Conservation (phyloP, 805 yeast genomes). For the Groenewaldozyma salmanticensis region DNA sequence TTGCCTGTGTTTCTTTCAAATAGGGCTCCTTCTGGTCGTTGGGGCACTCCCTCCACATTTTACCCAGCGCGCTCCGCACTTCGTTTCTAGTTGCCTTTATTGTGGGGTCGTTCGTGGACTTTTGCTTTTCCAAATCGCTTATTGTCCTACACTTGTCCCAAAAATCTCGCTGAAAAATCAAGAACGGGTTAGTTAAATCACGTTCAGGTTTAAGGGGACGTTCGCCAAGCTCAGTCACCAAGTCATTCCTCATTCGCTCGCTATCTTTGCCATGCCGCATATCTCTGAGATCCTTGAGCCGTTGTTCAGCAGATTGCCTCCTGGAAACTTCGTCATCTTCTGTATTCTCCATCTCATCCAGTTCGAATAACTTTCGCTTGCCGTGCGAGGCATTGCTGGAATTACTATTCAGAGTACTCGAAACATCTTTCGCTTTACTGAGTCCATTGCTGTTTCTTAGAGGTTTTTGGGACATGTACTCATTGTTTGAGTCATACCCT, state of each 20-base stretch:
- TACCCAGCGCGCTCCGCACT: slow-evolving; percentile 31
- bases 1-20: slow-evolving; percentile 25
- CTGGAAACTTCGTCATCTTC: neutral
- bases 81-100: slow-evolving; percentile 30
- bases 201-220: slow-evolving; percentile 31
- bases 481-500: neutral
- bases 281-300: slow-evolving; percentile 21
- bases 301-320: slow-evolving; percentile 13
- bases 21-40: slow-evolving; percentile 30
- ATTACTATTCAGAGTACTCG: neutral
- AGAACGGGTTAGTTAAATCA: slow-evolving; percentile 31
- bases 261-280: slow-evolving; percentile 23
- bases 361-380: neutral
- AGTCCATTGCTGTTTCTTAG: neutral
- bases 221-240: slow-evolving; percentile 29
- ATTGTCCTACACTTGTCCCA: slow-evolving; percentile 32
- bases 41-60: slow-evolving; percentile 32
- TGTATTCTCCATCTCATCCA: neutral
- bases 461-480: neutral
- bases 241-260: slow-evolving; percentile 27
- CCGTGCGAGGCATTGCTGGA: too few species aligned
- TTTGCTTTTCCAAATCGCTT: slow-evolving; percentile 26
- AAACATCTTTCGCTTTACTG: neutral
- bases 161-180: slow-evolving; percentile 32
- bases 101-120: slow-evolving; percentile 22